Evolutionary conservation across 768 basidiomycete species (phyloP), one percentile per base, ranked within the genome.

Genomic region (Leccinum truebloodii): DNA sequence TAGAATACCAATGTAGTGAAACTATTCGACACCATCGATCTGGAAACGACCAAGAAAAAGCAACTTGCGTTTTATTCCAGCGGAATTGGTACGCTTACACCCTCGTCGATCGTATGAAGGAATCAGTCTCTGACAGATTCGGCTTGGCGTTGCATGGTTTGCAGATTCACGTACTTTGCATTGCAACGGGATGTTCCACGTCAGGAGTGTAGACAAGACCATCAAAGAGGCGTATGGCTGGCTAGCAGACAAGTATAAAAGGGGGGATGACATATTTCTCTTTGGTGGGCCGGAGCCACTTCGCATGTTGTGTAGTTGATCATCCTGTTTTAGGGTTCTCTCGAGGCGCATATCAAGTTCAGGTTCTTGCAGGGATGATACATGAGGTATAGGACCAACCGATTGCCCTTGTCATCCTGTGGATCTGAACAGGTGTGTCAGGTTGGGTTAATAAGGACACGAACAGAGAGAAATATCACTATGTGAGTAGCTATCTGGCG

Each of bases 301-400:
- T 52, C 30, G 6, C 6, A 20, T 12, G 2, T 49, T 49, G 51
- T 20, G n/a, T 32, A n/a, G 30, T 13, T 32, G 10, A 52, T 32
- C 12, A 52, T 34, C n/a, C 7, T 6, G 18, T 20, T n/a, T n/a
- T 20, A 52, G 51, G 51, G n/a, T 52, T 52, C n/a, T 52, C 51
- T 52, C 30, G 30, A 13, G 51, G 51, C 14, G 51, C 51, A 34
- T 52, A 52, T 34, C 30, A 52, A 52, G 51, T 52, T n/a, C 51
- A 32, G 30, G 30, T 20, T 52, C 51, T 52, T 24, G 51, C 51
- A 20, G 30, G 30, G 30, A 34, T 52, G 30, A 52, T 52, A n/a
- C 51, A 52, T 12, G 51, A 52, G 30, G 51, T 52, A 52, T 13
- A 16, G 8, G 30, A 52, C 30, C 16, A 18, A 32, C 6, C 30